Base-by-base conservation (phyloP, 345 rosid species). In the Eucalyptus camaldulensis region DNA sequence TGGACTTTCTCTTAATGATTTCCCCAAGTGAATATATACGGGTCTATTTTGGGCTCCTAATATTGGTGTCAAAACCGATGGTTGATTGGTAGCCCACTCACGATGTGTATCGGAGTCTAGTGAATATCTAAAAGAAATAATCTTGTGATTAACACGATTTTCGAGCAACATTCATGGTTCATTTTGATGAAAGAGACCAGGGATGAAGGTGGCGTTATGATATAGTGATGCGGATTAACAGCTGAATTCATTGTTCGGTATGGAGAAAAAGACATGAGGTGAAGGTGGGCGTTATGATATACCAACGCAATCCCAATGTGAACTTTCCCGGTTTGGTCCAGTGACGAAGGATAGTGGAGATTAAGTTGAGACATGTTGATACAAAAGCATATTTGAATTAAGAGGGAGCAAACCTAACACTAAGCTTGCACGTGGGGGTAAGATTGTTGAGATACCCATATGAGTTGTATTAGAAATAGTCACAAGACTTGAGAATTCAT, bases 171-270 rank as follows among this genome's bases (percentile, higher is more conserved):
- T 65, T 65, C 9, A 14, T 7, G 76, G 76, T 29, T 65, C 8
- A 14, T 16, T 29, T 29, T 29, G 21, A 65, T 7, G 10, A 65
- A 65, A 65, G 29, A n/a, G 76, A 65, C 10, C 2, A n/a, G 2
- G 17, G 19, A 65, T 65, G 37, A 65, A n/a, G 19, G 37, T 65
- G 37, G 76, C 3, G 0, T 29, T 65, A 14, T 13, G 37, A 15
- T 65, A 15, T 65, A n/a, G 76, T 15, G 15, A n/a, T 0, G 19
- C 19, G 1, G 33, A 13, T 13, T 15, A 10, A 65, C 0, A 7
- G 10, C 3, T 13, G 0, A 19, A 13, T 65, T 14, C 10, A 65
- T n/a, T n/a, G 19, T 65, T 65, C 0, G 10, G 21, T 65, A 6
- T 4, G 2, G 10, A n/a, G 76, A 7, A 65, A 29, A 8, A 29